These are phyloP conservation scores for Fraxinus dipetala DNA, from an alignment of 305 asterid genomes.

Conservation along the genomic window DNA sequence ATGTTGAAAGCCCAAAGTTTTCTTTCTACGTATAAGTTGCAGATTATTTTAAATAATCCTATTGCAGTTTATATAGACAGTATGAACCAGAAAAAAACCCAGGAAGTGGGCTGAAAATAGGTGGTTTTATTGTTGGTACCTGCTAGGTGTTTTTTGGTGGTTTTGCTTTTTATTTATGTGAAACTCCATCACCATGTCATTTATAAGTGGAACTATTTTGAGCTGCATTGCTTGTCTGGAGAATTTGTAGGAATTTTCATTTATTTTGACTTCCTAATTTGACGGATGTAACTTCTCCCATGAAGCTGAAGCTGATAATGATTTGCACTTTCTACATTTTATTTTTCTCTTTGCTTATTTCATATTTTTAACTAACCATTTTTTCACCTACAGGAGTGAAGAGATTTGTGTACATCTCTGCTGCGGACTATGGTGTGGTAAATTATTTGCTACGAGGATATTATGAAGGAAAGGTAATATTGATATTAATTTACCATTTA, in stretches of 20 bases:
- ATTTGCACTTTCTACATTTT: slow-evolving; percentile 10
- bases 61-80: background rate
- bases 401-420: slow-evolving; percentile 70
- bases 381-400: slow-evolving; percentile 48
- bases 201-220: background rate
- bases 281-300: background rate
- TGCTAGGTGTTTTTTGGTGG: background rate
- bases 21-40: background rate
- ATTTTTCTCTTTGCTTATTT: background rate
- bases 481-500: slow-evolving; percentile 14
- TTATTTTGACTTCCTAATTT: background rate
- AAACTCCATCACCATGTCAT: background rate
- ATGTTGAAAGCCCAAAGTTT: background rate
- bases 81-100: background rate
- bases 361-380: background rate
- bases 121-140: background rate
- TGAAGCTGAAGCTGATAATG: background rate
- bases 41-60: background rate
- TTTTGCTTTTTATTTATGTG: background rate
- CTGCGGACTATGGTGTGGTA: slow-evolving; percentile 73
- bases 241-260: background rate
- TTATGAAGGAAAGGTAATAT: slow-evolving; percentile 82
- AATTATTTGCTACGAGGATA: slow-evolving; percentile 67
- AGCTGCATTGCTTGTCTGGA: background rate
- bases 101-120: background rate